A percentile compares a stretch with the other conserved stretches of the same genome.
phyloP scores from a whole-genome alignment of 164 flowering plant genomes.

The Tetrastigma voinierianum region DNA sequence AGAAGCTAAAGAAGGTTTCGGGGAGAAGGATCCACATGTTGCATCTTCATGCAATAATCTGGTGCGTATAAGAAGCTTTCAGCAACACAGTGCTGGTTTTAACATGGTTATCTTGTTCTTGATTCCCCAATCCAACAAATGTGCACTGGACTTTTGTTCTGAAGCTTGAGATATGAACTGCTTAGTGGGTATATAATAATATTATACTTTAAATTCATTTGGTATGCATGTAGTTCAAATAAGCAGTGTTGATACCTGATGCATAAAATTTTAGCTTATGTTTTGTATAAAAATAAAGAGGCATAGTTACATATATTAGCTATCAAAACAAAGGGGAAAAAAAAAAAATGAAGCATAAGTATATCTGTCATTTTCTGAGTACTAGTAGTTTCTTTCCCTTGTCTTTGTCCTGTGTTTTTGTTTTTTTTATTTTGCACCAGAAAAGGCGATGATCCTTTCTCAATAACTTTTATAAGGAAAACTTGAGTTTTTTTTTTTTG shows the following conservation, averaged over 20 bases:
- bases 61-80: slow-evolving; percentile 39
- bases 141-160: neutral
- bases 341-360: no score
- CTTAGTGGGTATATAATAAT: neutral
- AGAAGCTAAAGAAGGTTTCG: slow-evolving; percentile 95
- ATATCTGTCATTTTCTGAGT: no score
- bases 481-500: no score
- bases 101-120: neutral
- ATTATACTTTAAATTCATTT: neutral
- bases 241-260: neutral
- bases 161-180: neutral
- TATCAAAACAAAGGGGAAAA: no score
- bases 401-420: no score
- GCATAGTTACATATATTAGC: no score
- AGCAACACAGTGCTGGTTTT: neutral
- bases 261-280: neutral
- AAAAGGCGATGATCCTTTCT: no score
- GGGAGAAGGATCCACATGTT: slow-evolving; percentile 89
- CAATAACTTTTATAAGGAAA: no score
- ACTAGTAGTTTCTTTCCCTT: no score
- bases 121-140: neutral
- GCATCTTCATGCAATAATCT: slow-evolving; percentile 92
- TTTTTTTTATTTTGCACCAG: no score
- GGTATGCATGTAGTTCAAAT: neutral
- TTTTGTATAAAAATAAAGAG: neutral